Percentiles rank a stretch among this genome's conserved stretches.
Evolutionary conservation across 164 flowering plant genomes (phyloP).

Genomic region (Vitis labrusca): DNA sequence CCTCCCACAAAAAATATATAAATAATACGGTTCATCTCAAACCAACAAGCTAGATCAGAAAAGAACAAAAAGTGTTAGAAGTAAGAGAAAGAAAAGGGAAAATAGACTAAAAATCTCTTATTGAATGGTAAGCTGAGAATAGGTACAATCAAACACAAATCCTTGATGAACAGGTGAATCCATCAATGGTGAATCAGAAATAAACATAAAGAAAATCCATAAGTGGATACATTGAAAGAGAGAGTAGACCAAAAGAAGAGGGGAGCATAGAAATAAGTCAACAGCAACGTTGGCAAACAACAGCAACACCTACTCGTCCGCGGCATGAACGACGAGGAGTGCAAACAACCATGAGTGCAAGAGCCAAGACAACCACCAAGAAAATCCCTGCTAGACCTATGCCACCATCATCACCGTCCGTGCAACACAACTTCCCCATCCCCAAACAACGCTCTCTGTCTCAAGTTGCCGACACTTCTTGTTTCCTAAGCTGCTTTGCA

Average conservation of each 20-base stretch:
- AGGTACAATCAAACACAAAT: too few species aligned
- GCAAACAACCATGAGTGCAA: conserved; percentile 23
- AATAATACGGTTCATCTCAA: too few species aligned
- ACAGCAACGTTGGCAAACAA: not conserved
- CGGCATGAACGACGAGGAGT: not conserved
- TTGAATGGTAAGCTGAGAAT: too few species aligned
- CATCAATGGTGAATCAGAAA: too few species aligned
- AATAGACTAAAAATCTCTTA: too few species aligned
- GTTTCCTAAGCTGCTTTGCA: not conserved
- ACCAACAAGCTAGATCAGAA: too few species aligned
- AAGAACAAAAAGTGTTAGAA: too few species aligned
- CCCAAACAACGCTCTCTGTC: not conserved
- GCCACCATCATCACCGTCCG: conserved; percentile 15
- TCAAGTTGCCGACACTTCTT: not conserved
- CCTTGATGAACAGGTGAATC: too few species aligned
- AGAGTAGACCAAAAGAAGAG: too few species aligned
- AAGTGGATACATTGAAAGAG: not conserved
- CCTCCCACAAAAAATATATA: too few species aligned
- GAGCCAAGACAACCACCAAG: conserved; percentile 18
- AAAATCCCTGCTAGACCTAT: conserved; percentile 12
- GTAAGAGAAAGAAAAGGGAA: too few species aligned
- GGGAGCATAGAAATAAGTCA: not conserved
- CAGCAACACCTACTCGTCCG: not conserved
- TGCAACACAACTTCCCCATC: conserved; percentile 24
- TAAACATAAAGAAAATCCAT: too few species aligned